Evolutionary conservation across 2,329 filamentous ascomycete species (phyloP).

Genomic region (Madurella fahalii): DNA sequence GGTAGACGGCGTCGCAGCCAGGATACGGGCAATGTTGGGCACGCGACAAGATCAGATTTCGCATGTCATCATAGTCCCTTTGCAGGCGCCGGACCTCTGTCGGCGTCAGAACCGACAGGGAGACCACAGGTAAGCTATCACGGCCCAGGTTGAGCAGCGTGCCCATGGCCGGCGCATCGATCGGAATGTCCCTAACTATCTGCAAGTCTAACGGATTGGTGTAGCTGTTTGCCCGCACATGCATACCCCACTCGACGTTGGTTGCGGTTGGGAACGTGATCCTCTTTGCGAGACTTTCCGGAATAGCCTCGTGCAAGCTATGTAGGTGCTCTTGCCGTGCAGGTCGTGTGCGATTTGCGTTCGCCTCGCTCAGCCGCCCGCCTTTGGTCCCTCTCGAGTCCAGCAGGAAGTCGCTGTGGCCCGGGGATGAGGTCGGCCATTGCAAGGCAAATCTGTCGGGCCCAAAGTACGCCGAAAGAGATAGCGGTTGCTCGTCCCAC

Average conservation of each 20-base stretch:
- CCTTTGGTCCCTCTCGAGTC: not conserved
- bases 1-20: constrained; percentile 35
- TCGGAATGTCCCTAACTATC: constrained; percentile 31
- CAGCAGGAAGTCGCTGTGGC: not conserved
- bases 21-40: constrained; percentile 36
- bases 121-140: constrained; percentile 34
- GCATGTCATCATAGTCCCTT: constrained; percentile 32
- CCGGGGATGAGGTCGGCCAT: not conserved
- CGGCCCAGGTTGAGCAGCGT: constrained; percentile 29
- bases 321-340: not conserved
- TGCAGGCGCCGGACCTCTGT: constrained; percentile 39
- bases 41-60: constrained; percentile 34
- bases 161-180: constrained; percentile 35
- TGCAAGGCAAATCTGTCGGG: not conserved
- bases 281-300: not conserved
- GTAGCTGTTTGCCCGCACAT: constrained; percentile 29
- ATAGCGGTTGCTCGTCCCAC: constrained; percentile 4
- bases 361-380: not conserved
- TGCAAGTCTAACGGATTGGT: constrained; percentile 24
- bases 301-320: not conserved
- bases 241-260: constrained; percentile 2
- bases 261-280: not conserved
- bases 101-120: constrained; percentile 38
- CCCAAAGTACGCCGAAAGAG: not conserved
- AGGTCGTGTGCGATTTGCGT: not conserved